A percentile compares a stretch with the other conserved stretches of the same genome.
Conservation (phyloP, 2,329 filamentous ascomycete species). For the Didymella pomorum region DNA sequence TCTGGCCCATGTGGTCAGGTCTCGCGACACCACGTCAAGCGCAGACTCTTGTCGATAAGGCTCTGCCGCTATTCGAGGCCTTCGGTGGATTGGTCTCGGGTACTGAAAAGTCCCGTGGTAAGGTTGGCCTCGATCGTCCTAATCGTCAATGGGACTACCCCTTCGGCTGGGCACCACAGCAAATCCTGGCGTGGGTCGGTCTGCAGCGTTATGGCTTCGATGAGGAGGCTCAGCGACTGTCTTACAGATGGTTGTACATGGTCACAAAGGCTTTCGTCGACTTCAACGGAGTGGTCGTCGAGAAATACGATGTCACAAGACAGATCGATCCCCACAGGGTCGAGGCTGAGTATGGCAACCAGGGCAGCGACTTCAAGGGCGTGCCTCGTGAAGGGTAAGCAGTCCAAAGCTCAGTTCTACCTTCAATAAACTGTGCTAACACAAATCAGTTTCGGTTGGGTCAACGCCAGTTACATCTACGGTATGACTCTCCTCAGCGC, state of each 20-base stretch:
- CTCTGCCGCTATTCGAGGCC: slow-evolving; percentile 85
- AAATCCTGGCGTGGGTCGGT: slow-evolving; percentile 97
- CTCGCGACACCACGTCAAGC: slow-evolving; percentile 86
- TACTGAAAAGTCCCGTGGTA: slow-evolving; percentile 86
- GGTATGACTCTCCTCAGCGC: slow-evolving; percentile 87
- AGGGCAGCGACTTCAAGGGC: slow-evolving; percentile 93
- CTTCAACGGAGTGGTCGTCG: slow-evolving; percentile 96
- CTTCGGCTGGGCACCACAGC: slow-evolving; percentile 97
- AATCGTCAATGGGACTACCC: slow-evolving; percentile 99
- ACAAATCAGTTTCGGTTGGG: slow-evolving; percentile 85
- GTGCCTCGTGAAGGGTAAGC: slow-evolving; percentile 95
- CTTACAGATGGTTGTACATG: slow-evolving; percentile 98
- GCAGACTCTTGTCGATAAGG: slow-evolving; percentile 79
- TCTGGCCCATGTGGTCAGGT: slow-evolving; percentile 98
- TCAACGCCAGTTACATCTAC: slow-evolving; percentile 97
- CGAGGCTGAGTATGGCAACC: slow-evolving; percentile 97
- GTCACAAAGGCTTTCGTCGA: slow-evolving; percentile 98
- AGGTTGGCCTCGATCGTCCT: slow-evolving; percentile 79
- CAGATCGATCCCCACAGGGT: slow-evolving; percentile 91
- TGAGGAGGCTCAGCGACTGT: slow-evolving; percentile 85
- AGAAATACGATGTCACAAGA: slow-evolving; percentile 97
- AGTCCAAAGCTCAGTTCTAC: not conserved
- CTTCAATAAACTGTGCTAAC: slow-evolving; percentile 33
- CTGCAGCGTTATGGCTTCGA: slow-evolving; percentile 90
- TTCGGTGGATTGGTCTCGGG: slow-evolving; percentile 88